Conservation (phyloP, 371 early-diverging fungal species). For the Lichtheimia corymbifera region DNA sequence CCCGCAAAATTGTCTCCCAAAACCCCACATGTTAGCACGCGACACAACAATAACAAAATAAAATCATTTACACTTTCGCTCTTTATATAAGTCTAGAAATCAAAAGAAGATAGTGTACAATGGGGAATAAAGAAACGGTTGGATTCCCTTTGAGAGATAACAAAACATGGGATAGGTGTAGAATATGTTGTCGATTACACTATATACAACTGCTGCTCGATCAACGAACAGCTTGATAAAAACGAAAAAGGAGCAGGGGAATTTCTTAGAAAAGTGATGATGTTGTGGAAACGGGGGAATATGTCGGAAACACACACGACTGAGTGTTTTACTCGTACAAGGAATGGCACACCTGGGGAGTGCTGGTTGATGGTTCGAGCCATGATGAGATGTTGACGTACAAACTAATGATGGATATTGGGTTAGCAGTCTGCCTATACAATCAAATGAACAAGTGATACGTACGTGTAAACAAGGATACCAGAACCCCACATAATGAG, state of each 20-base stretch:
- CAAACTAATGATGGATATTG: slow-evolving; percentile 1
- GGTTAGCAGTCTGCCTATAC: not conserved
- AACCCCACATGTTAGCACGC: no score
- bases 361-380: slow-evolving; percentile 25
- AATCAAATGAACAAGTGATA: not conserved
- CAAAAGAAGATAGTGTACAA: no score
- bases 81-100: no score
- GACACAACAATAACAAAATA: no score
- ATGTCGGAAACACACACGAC: not conserved
- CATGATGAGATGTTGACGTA: slow-evolving; percentile 42
- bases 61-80: no score
- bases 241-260: not conserved
- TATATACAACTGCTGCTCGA: slow-evolving; percentile 6
- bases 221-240: slow-evolving; percentile 15
- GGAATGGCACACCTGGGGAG: not conserved
- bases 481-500: slow-evolving; percentile 58
- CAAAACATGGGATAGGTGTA: no score
- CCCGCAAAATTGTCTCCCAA: no score
- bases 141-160: no score
- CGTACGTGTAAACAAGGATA: slow-evolving; percentile 47
- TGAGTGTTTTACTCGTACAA: slow-evolving; percentile 6
- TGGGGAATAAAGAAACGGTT: no score
- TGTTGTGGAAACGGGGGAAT: not conserved
- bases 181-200: no score
- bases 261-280: not conserved